Conservation (phyloP, 441 rosid species). For the Bocquillonia castaneifolia region DNA sequence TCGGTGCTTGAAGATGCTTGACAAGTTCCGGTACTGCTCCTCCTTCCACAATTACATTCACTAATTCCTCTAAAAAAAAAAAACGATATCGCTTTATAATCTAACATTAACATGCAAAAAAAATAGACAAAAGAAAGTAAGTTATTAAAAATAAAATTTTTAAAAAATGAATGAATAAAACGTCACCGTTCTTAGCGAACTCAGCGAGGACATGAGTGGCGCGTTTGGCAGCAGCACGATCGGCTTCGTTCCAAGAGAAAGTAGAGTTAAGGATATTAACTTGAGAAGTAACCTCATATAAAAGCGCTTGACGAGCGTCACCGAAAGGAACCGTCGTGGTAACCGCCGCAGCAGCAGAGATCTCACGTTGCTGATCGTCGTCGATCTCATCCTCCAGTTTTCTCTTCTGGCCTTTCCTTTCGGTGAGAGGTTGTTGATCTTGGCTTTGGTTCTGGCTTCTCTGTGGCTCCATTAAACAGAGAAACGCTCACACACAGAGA, state of each 20-base stretch:
- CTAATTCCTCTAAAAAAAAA: constrained; percentile 69
- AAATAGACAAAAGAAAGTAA: background rate
- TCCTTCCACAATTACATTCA: constrained; percentile 89
- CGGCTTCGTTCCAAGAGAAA: constrained; percentile 80
- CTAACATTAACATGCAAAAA: constrained; percentile 12
- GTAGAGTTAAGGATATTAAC: constrained; percentile 59
- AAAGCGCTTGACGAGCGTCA: constrained; percentile 53
- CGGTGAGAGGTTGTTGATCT: constrained; percentile 57
- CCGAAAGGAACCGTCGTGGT: constrained; percentile 29
- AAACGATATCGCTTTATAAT: background rate
- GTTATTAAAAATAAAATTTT: no score
- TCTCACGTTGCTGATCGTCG: constrained; percentile 45
- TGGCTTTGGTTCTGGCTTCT: constrained; percentile 47
- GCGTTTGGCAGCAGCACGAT: constrained; percentile 92
- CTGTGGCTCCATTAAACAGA: constrained; percentile 46
- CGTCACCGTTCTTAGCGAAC: constrained; percentile 85
- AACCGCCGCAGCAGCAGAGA: constrained; percentile 30
- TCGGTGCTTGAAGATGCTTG: constrained; percentile 89
- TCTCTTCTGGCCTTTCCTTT: constrained; percentile 89
- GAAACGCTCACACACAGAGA: constrained; percentile 22
- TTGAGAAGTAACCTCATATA: constrained; percentile 63
- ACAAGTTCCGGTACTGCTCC: constrained; percentile 89
- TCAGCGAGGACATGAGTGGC: constrained; percentile 93
- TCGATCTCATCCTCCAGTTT: constrained; percentile 75
- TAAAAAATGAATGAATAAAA: background rate